Base-by-base conservation (phyloP, 306 rosid genomes). In the Lupinus albus region DNA sequence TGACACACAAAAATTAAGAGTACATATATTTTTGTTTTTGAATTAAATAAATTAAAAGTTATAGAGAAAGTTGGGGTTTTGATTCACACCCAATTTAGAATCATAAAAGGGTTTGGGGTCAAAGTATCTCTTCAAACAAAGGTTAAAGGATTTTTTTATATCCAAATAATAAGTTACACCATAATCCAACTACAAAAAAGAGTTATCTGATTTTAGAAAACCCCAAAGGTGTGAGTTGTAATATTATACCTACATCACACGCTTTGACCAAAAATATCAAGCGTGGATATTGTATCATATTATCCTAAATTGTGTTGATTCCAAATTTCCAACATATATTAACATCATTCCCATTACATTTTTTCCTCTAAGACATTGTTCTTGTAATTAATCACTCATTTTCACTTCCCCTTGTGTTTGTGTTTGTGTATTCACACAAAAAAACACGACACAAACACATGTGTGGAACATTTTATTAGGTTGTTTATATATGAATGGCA, bases 381-480 rank as follows among this genome's bases (percentile, higher is more conserved):
- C 39, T 20, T 50, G 44, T 11, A 3, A 50, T 36, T 11, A 3
- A 50, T 36, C 49, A 57, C 36, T 47, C 2, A 16, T 47, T 15
- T n/a, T 12, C 30, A 25, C 30, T 54, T 35, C 16, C 48, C 12
- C 28, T 16, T 25, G 63, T 39, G 73, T 67, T 75, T 67, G 63
- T 58, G 71, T 25, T 44, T 63, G 66, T 5, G 30, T 25, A 25
- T 25, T 3, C 3, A 72, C 62, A 74, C 78, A 25, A 32, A 14
- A 61, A 38, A 36, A 25, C 1, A 21, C 28, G 3, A 21, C 30
- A 25, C 30, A 25, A 25, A 25, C 30, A 25, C 2, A 25, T 3
- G 30, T 3, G 35, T 20, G 48, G 13, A 44, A 41, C 15, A 30
- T 7, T 6, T 8, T 25, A 3, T n/a, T n/a, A n/a, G n/a, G n/a